Base-by-base conservation (phyloP, 768 basidiomycete species). In the Lentinula raphanica region DNA sequence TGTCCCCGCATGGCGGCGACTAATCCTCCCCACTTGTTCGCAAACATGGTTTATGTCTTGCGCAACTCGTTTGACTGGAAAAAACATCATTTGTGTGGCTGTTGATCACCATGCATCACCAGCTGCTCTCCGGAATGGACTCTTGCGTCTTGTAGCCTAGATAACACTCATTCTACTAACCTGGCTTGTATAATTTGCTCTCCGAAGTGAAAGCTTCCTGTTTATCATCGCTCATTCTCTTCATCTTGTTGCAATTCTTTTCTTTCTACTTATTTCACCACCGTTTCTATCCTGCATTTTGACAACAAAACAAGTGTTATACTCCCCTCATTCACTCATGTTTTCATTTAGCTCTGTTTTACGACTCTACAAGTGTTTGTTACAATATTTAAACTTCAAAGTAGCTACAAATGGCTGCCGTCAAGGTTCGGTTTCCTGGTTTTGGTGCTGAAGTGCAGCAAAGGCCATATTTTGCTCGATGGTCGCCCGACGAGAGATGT, bases 401-500 rank as follows among this genome's bases (percentile, higher is more conserved):
- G 15, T 6, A 48, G 46, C 8, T 31, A 48, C 27, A 27, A 42
- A 45, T 29, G 46, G 23, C 48, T 60, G 63, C 51, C 60, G 39
- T 58, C 57, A 61, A 19, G 56, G 36, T 51, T 58, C 32, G 38
- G 59, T 46, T 59, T 48, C 62, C 59, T 60, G 63, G 27, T 72
- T 69, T 60, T 75, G 74, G 49, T 79, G 80, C 61, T 83, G 81
- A 39, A 86, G 75, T 17, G 80, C 85, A 46, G 86, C 88, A 62
- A 90, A 92, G 5, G 89, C 90, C 86, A 91, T 88, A 63, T 87
- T 90, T 71, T 92, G 90, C 68, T 90, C 90, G 45, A 91, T 74
- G 11, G 90, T 90, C 3, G 90, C 85, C 28, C 81, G 80, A 58
- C 79, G 83, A 29, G 76, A 70, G 54, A 72, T 70, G 54, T 77